Conservation (phyloP, 140 eudicot species). For the Flaveria floridana region DNA sequence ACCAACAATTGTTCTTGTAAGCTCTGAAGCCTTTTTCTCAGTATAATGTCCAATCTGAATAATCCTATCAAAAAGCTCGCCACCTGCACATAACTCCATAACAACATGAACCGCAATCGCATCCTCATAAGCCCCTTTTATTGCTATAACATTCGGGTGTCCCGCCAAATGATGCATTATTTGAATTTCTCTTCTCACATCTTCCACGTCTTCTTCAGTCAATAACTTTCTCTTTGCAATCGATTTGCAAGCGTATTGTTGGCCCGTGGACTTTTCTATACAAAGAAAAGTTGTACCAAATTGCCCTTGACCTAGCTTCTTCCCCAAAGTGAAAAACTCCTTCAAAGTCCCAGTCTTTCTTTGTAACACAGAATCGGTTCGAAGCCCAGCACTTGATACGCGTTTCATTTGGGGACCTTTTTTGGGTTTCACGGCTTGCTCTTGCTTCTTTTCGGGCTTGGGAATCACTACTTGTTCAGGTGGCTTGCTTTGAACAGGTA, state of each 20-base stretch:
- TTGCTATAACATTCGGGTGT: slow-evolving; percentile 4
- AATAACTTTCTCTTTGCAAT: slow-evolving; percentile 8
- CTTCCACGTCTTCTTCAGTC: slow-evolving; percentile 12
- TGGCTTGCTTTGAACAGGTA: slow-evolving; percentile 15
- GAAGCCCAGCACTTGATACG: slow-evolving; percentile 23
- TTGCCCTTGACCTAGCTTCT: slow-evolving; percentile 11
- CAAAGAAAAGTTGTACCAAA: slow-evolving; percentile 14
- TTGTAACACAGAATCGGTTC: slow-evolving; percentile 20
- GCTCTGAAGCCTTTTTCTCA: background rate
- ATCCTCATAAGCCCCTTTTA: slow-evolving; percentile 18
- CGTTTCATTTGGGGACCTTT: slow-evolving; percentile 23
- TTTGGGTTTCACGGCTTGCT: slow-evolving; percentile 14
- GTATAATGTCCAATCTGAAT: slow-evolving; percentile 10
- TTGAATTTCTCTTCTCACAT: slow-evolving; percentile 19
- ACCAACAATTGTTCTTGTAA: background rate
- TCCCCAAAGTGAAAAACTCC: slow-evolving; percentile 22
- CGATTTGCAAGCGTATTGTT: slow-evolving; percentile 20
- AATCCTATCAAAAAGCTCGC: slow-evolving; percentile 17
- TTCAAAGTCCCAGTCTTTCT: slow-evolving; percentile 15
- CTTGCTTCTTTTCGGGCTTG: slow-evolving; percentile 20
- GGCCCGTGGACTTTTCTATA: slow-evolving; percentile 1
- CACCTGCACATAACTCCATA: slow-evolving; percentile 17
- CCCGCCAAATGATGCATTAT: slow-evolving; percentile 19
- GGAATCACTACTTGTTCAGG: slow-evolving; percentile 14
- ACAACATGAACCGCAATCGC: background rate